Conservation (phyloP, 441 rosid species). For the Pelargonium cotyledonis region DNA sequence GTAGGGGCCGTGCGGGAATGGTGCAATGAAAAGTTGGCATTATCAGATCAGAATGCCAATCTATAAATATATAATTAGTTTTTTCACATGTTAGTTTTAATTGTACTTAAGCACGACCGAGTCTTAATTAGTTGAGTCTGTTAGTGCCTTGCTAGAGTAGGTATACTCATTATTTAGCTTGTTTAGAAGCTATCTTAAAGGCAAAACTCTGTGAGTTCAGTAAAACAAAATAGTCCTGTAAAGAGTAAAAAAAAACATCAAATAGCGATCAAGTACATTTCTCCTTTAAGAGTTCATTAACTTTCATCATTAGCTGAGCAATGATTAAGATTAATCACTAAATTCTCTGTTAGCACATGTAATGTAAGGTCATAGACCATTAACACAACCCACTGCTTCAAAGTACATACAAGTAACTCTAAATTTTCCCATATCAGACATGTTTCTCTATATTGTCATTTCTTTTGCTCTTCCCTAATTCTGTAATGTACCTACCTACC, state of each 20-base stretch:
- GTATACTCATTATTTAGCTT: not conserved
- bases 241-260: conserved; percentile 7
- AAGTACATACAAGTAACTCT: not conserved
- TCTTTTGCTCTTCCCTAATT: not conserved
- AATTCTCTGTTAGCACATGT: conserved; percentile 10
- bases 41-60: conserved; percentile 4
- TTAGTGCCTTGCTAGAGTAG: conserved; percentile 4
- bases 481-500: not conserved
- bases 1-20: not conserved
- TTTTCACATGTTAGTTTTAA: not conserved
- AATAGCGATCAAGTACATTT: conserved; percentile 19
- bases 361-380: conserved; percentile 9
- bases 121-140: not conserved
- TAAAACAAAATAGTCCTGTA: not conserved
- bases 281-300: conserved; percentile 17
- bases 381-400: not conserved
- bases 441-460: not conserved
- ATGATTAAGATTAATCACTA: conserved; percentile 6
- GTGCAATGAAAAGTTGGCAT: conserved; percentile 7
- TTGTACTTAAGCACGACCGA: not conserved
- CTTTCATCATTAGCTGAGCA: conserved; percentile 20
- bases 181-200: conserved; percentile 4
- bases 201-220: not conserved
- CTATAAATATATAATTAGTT: not conserved
- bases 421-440: not conserved